Conservation (phyloP, 164 flowering plant genomes). For the Vitis rupestris region DNA sequence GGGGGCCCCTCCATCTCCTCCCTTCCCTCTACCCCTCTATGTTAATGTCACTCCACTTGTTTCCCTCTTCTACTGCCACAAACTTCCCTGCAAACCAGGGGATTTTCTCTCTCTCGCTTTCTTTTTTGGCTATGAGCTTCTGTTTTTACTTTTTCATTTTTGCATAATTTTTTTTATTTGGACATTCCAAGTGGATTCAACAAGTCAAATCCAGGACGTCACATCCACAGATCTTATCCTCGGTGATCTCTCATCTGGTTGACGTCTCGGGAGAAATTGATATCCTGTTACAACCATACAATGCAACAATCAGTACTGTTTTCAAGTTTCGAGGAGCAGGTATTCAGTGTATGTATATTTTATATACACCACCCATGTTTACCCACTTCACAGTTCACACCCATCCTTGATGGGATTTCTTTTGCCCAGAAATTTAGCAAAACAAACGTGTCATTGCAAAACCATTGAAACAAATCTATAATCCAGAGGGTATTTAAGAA, state of each 20-base stretch:
- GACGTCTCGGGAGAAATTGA: constrained; percentile 39
- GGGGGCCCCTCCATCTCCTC: constrained; percentile 10
- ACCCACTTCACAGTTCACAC: too few species aligned
- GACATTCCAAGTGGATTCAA: constrained; percentile 14
- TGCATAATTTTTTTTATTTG: not conserved
- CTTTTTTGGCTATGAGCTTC: not conserved
- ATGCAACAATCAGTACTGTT: too few species aligned
- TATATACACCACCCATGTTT: too few species aligned
- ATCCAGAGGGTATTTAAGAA: too few species aligned
- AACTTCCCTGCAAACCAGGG: not conserved
- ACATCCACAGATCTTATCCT: constrained; percentile 50
- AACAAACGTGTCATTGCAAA: too few species aligned
- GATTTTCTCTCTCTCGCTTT: not conserved
- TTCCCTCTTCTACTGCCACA: not conserved
- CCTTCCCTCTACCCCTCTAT: not conserved
- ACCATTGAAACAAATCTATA: too few species aligned
- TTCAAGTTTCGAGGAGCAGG: too few species aligned
- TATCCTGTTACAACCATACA: constrained; percentile 33
- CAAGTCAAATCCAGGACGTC: constrained; percentile 29
- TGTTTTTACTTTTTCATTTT: not conserved
- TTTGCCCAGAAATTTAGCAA: too few species aligned
- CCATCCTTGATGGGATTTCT: too few species aligned
- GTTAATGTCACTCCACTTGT: constrained; percentile 7
- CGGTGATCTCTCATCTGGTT: constrained; percentile 42
- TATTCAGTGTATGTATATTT: too few species aligned